A percentile compares a stretch with the other conserved stretches of the same genome.
Evolutionary conservation across 2,329 filamentous ascomycete genomes (phyloP).

Genomic region (Pseudonectria foliicola): DNA sequence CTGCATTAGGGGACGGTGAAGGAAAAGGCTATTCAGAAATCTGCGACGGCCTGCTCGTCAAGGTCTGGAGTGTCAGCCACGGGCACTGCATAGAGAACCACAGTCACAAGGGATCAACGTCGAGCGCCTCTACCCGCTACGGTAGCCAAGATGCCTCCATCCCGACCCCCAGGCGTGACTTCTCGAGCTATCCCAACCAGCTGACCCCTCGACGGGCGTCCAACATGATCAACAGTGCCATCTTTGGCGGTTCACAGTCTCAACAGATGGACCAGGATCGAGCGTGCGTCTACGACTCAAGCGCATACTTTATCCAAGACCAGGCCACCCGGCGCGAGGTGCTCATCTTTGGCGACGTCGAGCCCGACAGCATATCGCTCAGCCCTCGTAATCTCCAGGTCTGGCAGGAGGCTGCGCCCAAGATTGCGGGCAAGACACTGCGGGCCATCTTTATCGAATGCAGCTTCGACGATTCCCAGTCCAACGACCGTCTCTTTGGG

Average conservation of each 20-base stretch:
- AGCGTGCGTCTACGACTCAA: slow-evolving; percentile 74
- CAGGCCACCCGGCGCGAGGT: slow-evolving; percentile 65
- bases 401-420: slow-evolving; percentile 84
- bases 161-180: slow-evolving; percentile 21
- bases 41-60: slow-evolving; percentile 81
- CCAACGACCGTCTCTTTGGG: slow-evolving; percentile 74
- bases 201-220: slow-evolving; percentile 13
- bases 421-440: slow-evolving; percentile 65
- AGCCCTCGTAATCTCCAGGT: slow-evolving; percentile 74
- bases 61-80: slow-evolving; percentile 81
- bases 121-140: slow-evolving; percentile 42
- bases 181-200: slow-evolving; percentile 17
- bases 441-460: slow-evolving; percentile 91
- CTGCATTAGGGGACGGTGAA: slow-evolving; percentile 72
- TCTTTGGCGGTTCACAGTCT: slow-evolving; percentile 19
- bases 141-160: slow-evolving; percentile 41
- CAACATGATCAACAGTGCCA: slow-evolving; percentile 26
- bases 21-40: slow-evolving; percentile 80
- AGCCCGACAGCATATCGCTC: slow-evolving; percentile 79
- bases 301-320: slow-evolving; percentile 87
- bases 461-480: slow-evolving; percentile 77
- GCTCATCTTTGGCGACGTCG: slow-evolving; percentile 91
- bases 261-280: slow-evolving; percentile 34
- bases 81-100: slow-evolving; percentile 78
- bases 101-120: slow-evolving; percentile 52